Evolutionary conservation across 2,329 filamentous ascomycete species (phyloP).

Genomic region (Aspergillus sp.): DNA sequence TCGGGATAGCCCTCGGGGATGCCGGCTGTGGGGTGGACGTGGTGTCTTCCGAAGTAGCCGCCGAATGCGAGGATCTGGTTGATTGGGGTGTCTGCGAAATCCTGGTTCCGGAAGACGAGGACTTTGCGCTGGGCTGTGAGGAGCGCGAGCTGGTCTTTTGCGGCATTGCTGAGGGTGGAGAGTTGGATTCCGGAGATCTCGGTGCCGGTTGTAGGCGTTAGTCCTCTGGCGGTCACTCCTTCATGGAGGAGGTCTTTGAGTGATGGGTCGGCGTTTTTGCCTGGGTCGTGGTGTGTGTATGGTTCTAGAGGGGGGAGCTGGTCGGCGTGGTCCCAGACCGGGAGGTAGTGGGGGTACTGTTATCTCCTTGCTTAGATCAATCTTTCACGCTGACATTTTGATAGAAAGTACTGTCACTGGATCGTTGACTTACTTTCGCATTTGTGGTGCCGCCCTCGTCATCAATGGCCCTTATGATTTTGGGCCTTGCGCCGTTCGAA

Average conservation of each 20-base stretch:
- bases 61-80: constrained; percentile 67
- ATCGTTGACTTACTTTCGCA: constrained; percentile 17
- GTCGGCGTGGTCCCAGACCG: constrained; percentile 22
- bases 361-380: no score
- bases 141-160: constrained; percentile 34
- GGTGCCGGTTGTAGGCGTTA: constrained; percentile 35
- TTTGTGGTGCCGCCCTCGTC: constrained; percentile 24
- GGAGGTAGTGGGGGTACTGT: constrained; percentile 29
- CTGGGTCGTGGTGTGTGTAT: constrained; percentile 44
- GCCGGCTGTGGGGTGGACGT: constrained; percentile 77
- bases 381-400: no score
- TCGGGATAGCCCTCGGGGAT: constrained; percentile 70
- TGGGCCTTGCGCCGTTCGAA: constrained; percentile 7
- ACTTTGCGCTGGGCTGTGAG: constrained; percentile 36
- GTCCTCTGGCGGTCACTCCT: constrained; percentile 18
- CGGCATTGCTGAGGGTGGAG: constrained; percentile 27
- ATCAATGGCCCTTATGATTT: constrained; percentile 21
- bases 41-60: constrained; percentile 74
- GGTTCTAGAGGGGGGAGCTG: constrained; percentile 41
- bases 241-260: constrained; percentile 42
- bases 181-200: constrained; percentile 35
- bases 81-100: constrained; percentile 68
- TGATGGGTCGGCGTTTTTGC: constrained; percentile 42
- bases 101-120: constrained; percentile 53
- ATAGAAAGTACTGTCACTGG: background rate